Base-by-base conservation (phyloP, 768 basidiomycete species). In the Hygrocybe punicea region DNA sequence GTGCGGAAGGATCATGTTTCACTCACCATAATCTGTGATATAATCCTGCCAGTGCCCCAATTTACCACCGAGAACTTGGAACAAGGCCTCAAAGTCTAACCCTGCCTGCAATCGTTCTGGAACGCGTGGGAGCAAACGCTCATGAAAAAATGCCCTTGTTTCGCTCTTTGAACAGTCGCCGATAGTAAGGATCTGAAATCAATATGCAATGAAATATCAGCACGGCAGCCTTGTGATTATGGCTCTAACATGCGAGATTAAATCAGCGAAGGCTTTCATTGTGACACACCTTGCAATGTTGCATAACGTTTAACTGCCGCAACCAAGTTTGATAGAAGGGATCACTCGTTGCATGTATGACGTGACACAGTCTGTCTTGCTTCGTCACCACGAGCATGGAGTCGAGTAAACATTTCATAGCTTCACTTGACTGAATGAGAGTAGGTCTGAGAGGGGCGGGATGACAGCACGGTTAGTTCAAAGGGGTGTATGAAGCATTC, bases 281-380 rank as follows among this genome's bases (percentile, higher is more conserved):
- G n/a, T 19, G 44, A 58, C 68, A 37, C 34, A 86, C 86, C 75
- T 88, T 91, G 76, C 89, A 92, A 67, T 91, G 87, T 63, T 89
- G 87, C 78, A 87, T 86, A 50, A 91, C 81, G 59, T 88, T 89
- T 53, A 89, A 75, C 64, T 89, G 88, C 58, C 88, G 78, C 46
- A 92, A 76, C 88, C 87, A 90, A 11, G 85, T 88, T 62, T 90
- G 89, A 64, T 91, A 92, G 70, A 91, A 91, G 0, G 89, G 88
- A 61, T 92, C 89, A 62, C 87, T 89, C 4, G 89, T 88, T 5
- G 87, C 87, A 60, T 91, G 88, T 51, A 91, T 84, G 63, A 91
- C 85, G 64, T 91, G 89, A 64, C 87, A 89, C 13, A 93, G 70
- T n/a, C 87, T 76, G 65, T 92, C 91, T 69, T 93, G 91, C 73